phyloP scores from a whole-genome alignment of 257 asterid species.

The Jacaranda mimosifolia region DNA sequence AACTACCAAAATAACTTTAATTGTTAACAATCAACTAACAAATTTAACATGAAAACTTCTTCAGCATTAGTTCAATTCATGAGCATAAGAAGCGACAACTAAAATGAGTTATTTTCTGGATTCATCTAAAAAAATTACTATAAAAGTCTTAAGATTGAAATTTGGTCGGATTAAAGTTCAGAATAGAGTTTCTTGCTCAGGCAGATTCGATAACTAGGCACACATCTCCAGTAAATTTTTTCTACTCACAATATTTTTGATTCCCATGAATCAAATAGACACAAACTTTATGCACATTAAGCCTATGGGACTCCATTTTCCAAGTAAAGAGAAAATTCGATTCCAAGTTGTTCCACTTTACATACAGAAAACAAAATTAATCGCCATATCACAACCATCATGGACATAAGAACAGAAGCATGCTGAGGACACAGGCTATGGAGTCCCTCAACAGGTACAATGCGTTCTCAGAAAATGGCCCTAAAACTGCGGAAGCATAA shows the following conservation, averaged over 20 bases:
- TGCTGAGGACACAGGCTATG: background rate
- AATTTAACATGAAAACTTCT: too few relatives aligned
- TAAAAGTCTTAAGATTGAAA: too few relatives aligned
- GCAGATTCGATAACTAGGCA: background rate
- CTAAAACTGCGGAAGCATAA: slow-evolving; percentile 2
- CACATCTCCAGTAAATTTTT: background rate
- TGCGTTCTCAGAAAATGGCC: background rate
- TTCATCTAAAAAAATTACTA: too few relatives aligned
- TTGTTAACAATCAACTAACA: too few relatives aligned
- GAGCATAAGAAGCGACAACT: too few relatives aligned
- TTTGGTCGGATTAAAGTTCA: background rate
- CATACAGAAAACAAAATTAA: slow-evolving; percentile 22
- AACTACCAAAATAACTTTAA: too few relatives aligned
- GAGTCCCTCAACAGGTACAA: background rate
- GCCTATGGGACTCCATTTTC: background rate
- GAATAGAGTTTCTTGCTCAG: background rate
- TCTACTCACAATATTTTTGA: background rate
- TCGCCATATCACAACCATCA: background rate
- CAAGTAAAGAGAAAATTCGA: background rate
- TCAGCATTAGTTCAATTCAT: too few relatives aligned
- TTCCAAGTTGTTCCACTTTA: slow-evolving; percentile 32
- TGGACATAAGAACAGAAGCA: background rate
- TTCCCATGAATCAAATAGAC: background rate
- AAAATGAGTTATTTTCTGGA: too few relatives aligned
- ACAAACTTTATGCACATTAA: slow-evolving; percentile 21